Evolutionary conservation across 2,329 filamentous ascomycete species (phyloP).

Genomic region (Talaromyces atroroseus): DNA sequence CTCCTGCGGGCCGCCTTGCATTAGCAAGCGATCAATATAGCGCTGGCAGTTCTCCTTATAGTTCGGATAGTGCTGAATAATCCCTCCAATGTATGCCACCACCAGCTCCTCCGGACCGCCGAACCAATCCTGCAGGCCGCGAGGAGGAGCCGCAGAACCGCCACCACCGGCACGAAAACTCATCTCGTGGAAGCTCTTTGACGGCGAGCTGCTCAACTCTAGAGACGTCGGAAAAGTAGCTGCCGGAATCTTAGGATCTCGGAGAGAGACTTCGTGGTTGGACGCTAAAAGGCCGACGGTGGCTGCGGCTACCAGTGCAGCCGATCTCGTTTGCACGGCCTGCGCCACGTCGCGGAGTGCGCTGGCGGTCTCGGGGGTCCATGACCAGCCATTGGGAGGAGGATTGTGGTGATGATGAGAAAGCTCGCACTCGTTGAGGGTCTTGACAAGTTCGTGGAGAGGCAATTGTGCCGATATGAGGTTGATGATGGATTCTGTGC

Average conservation of each 20-base stretch:
- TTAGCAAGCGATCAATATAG: conserved; percentile 53
- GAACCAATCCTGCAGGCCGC: conserved; percentile 1
- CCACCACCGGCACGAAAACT: conserved; percentile 1
- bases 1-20: conserved; percentile 30
- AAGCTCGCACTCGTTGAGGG: conserved; percentile 6
- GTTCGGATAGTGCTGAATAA: conserved; percentile 67
- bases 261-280: conserved; percentile 12
- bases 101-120: conserved; percentile 13
- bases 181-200: conserved; percentile 13
- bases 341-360: conserved; percentile 10
- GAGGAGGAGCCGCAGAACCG: not conserved
- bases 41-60: conserved; percentile 61
- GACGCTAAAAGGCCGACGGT: conserved; percentile 13
- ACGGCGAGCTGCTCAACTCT: conserved; percentile 7
- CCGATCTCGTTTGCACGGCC: conserved; percentile 9
- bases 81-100: conserved; percentile 70
- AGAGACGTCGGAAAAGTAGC: conserved; percentile 22
- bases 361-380: conserved; percentile 9
- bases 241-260: not conserved
- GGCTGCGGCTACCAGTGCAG: conserved; percentile 14
- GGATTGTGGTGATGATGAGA: not conserved
- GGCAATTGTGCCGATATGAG: conserved; percentile 6
- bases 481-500: conserved; percentile 10
- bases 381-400: conserved; percentile 5
- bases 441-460: not conserved